Conservation (phyloP, 2,329 filamentous ascomycete genomes). For the Tolypocladium tropicale region DNA sequence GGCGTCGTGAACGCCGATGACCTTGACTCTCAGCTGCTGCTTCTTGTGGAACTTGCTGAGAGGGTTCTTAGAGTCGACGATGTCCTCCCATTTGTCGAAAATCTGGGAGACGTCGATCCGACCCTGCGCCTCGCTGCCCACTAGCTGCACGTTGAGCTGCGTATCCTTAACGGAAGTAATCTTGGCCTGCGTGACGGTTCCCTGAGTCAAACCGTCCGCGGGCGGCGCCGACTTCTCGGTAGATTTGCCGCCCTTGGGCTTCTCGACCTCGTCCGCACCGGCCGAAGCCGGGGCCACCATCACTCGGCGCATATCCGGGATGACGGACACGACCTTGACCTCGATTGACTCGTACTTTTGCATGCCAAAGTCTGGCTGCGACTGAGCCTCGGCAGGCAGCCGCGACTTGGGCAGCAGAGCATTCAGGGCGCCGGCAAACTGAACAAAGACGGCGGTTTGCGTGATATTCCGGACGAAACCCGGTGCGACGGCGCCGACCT, state of each 20-base stretch:
- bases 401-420: slow-evolving; percentile 74
- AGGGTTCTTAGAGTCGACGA: slow-evolving; percentile 71
- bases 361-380: slow-evolving; percentile 67
- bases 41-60: slow-evolving; percentile 62
- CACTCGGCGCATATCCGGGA: slow-evolving; percentile 61
- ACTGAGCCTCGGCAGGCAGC: slow-evolving; percentile 58
- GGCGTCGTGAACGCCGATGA: slow-evolving; percentile 83
- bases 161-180: slow-evolving; percentile 82
- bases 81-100: slow-evolving; percentile 82
- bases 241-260: slow-evolving; percentile 24
- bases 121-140: slow-evolving; percentile 66
- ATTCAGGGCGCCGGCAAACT: slow-evolving; percentile 68
- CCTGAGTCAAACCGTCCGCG: slow-evolving; percentile 64
- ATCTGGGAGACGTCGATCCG: slow-evolving; percentile 85
- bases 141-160: slow-evolving; percentile 82
- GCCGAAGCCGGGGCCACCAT: slow-evolving; percentile 40
- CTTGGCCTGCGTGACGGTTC: slow-evolving; percentile 63
- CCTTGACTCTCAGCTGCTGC: slow-evolving; percentile 61
- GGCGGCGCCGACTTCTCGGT: slow-evolving; percentile 22
- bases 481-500: slow-evolving; percentile 55
- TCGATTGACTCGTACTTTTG: slow-evolving; percentile 65
- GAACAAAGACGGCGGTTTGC: slow-evolving; percentile 72
- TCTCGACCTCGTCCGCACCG: slow-evolving; percentile 32
- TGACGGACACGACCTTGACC: slow-evolving; percentile 61
- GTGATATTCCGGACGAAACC: slow-evolving; percentile 85